Evolutionary conservation across 1,284 basidiomycete species (phyloP).

Genomic region (Trametes pubescens): DNA sequence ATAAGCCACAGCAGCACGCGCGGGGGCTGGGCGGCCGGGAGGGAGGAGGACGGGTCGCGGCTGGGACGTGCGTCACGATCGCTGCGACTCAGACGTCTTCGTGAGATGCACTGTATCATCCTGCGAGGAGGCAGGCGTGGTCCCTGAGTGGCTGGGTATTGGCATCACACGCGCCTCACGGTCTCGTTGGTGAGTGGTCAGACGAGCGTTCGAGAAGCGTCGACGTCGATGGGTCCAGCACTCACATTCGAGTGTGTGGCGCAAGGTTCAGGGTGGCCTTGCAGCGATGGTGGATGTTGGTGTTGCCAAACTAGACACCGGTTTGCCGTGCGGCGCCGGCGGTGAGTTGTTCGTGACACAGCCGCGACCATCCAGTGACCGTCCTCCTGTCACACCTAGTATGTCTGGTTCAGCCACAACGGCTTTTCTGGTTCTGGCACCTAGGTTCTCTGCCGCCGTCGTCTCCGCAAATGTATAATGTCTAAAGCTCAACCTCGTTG

Average conservation of each 20-base stretch:
- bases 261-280: conserved; percentile 7
- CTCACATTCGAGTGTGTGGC: neutral
- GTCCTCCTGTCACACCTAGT: neutral
- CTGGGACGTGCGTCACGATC: conserved; percentile 16
- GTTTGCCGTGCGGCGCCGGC: neutral
- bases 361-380: too few species aligned
- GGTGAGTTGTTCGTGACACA: neutral
- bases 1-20: conserved; percentile 31
- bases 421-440: neutral
- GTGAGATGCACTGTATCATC: neutral
- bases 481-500: conserved; percentile 22
- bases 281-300: neutral
- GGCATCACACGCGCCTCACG: neutral
- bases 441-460: neutral
- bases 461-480: conserved; percentile 15
- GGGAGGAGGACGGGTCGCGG: neutral
- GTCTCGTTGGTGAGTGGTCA: neutral
- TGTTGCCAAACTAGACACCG: neutral
- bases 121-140: neutral
- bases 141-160: neutral
- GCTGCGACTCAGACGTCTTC: conserved; percentile 3
- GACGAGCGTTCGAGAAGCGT: conserved; percentile 8
- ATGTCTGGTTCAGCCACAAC: neutral
- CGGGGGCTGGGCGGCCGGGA: conserved; percentile 1
- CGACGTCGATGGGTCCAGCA: neutral